Evolutionary conservation across 2,329 filamentous ascomycete genomes (phyloP).

Genomic region (Polychaeton citri): DNA sequence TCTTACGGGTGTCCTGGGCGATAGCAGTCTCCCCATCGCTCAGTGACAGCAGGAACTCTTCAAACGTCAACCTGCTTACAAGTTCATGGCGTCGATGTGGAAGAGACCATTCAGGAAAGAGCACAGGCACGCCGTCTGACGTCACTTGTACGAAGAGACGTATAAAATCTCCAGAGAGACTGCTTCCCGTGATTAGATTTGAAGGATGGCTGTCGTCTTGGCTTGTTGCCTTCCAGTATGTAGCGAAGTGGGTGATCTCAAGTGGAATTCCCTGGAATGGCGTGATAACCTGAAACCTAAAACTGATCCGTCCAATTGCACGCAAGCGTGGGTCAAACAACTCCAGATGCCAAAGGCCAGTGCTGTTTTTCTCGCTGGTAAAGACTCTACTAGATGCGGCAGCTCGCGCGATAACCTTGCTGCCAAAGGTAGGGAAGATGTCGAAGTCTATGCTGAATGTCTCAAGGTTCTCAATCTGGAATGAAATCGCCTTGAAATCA

Average conservation of each 20-base stretch:
- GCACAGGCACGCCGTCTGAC: constrained; percentile 69
- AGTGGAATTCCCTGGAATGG: constrained; percentile 84
- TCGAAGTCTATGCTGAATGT: constrained; percentile 94
- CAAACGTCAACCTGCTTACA: constrained; percentile 62
- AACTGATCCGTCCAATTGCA: constrained; percentile 85
- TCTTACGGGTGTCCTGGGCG: constrained; percentile 14
- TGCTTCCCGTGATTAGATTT: constrained; percentile 86
- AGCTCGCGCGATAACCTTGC: constrained; percentile 92
- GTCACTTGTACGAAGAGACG: constrained; percentile 86
- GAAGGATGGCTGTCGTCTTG: constrained; percentile 76
- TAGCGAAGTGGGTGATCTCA: constrained; percentile 96
- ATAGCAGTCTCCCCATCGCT: constrained; percentile 25
- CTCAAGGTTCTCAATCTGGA: constrained; percentile 88
- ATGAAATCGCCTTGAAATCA: constrained; percentile 83
- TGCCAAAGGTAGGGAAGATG: constrained; percentile 92
- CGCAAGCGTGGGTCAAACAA: constrained; percentile 84
- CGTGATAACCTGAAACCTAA: constrained; percentile 92
- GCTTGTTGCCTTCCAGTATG: constrained; percentile 98
- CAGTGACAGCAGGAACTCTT: constrained; percentile 44
- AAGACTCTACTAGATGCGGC: constrained; percentile 84
- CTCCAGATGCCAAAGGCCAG: constrained; percentile 70
- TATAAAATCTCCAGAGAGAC: constrained; percentile 88
- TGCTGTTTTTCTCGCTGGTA: constrained; percentile 58
- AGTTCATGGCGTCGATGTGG: constrained; percentile 49
- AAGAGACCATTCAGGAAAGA: constrained; percentile 72